These are phyloP conservation scores for Debaryomyces maramus DNA, from an alignment of 805 yeast genomes.

Conservation along the genomic window DNA sequence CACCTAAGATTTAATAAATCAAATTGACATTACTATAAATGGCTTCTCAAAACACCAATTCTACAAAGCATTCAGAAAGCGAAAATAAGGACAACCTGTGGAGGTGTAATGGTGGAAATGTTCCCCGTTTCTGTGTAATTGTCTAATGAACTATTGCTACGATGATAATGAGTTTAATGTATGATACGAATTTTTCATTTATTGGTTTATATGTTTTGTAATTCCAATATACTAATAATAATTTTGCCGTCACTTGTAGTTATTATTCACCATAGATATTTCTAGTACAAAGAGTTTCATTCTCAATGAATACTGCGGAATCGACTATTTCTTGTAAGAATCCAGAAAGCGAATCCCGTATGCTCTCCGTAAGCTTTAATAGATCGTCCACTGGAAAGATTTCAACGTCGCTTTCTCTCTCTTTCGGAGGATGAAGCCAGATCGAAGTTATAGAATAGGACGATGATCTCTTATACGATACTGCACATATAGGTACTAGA, in stretches of 20 bases:
- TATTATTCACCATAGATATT: conserved; percentile 4
- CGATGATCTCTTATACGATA: conserved; percentile 9
- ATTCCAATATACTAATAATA: not conserved
- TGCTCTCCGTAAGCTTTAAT: conserved; percentile 6
- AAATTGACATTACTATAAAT: too few species aligned
- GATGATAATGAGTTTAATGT: not conserved
- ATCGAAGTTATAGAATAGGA: conserved; percentile 15
- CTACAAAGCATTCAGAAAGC: not conserved
- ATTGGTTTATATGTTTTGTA: not conserved
- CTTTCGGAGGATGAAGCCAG: conserved; percentile 14
- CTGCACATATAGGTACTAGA: conserved; percentile 17
- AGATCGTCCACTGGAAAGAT: conserved; percentile 3
- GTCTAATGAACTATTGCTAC: not conserved
- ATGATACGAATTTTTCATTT: not conserved
- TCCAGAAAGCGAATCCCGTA: conserved; percentile 8
- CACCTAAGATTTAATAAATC: too few species aligned
- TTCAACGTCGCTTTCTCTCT: not conserved
- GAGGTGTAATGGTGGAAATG: not conserved
- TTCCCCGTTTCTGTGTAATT: not conserved
- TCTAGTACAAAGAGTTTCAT: conserved; percentile 7
- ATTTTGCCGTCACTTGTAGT: not conserved
- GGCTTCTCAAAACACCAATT: not conserved
- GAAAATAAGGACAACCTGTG: not conserved
- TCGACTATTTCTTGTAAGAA: conserved; percentile 7
- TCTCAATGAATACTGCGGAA: conserved; percentile 11